Conservation (phyloP, 306 rosid species). For the Trifolium repens region DNA sequence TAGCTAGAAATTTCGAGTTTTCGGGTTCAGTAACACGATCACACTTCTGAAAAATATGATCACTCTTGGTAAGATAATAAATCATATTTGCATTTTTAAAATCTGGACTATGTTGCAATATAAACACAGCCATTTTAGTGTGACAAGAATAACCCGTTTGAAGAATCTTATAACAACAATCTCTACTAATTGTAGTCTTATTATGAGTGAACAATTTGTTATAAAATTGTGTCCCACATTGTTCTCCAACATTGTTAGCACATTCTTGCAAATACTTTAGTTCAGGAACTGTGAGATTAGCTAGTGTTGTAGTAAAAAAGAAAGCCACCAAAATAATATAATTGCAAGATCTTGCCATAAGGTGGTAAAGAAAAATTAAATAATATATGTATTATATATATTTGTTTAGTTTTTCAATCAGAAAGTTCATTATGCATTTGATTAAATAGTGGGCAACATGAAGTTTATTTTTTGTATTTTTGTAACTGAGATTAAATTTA, state of each 20-base stretch:
- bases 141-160: constrained; percentile 40
- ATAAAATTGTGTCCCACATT: not conserved
- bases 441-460: not conserved
- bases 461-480: not conserved
- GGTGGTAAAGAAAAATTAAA: not conserved
- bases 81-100: not conserved
- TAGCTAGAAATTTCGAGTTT: not conserved
- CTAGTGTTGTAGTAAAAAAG: constrained; percentile 3
- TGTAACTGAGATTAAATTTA: not conserved
- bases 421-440: not conserved
- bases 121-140: not conserved
- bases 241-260: not conserved
- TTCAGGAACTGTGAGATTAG: not conserved
- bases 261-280: not conserved
- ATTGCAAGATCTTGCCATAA: not conserved
- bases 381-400: not conserved
- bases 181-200: not conserved
- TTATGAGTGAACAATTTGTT: not conserved
- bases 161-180: constrained; percentile 40
- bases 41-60: constrained; percentile 18
- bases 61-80: not conserved
- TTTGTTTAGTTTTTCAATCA: not conserved
- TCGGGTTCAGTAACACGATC: not conserved
- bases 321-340: not conserved
- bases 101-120: not conserved